These are phyloP conservation scores for Leucosporidium creatinivorum DNA, from an alignment of 768 basidiomycete genomes.

Conservation along the genomic window DNA sequence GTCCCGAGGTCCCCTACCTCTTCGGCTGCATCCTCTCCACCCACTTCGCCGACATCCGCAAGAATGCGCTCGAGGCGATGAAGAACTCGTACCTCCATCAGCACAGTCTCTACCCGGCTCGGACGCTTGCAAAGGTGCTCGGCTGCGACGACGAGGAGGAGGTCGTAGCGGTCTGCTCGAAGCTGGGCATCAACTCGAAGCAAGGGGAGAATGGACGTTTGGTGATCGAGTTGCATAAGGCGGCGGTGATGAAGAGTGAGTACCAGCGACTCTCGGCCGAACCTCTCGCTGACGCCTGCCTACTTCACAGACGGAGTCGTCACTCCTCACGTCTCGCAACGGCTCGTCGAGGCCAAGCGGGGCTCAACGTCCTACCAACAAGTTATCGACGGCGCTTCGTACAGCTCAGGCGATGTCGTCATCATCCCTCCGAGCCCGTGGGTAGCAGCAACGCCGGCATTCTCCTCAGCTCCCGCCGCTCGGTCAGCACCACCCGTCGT, in stretches of 20 bases:
- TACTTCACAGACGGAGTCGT: constrained; percentile 37
- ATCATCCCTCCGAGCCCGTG: constrained; percentile 39
- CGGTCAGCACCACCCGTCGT: neutral
- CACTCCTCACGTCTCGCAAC: constrained; percentile 36
- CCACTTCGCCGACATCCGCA: constrained; percentile 59
- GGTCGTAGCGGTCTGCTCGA: constrained; percentile 38
- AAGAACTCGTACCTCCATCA: constrained; percentile 52
- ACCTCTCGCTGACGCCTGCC: neutral
- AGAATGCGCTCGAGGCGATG: constrained; percentile 52
- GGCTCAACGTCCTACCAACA: constrained; percentile 34
- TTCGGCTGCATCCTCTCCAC: constrained; percentile 80
- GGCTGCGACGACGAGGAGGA: constrained; percentile 42
- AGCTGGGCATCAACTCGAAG: constrained; percentile 35
- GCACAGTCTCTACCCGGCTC: constrained; percentile 38
- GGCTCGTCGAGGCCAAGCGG: constrained; percentile 40
- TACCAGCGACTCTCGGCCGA: neutral
- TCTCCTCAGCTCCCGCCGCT: neutral
- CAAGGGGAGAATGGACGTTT: constrained; percentile 13
- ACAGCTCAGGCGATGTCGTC: constrained; percentile 29
- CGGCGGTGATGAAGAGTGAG: constrained; percentile 26
- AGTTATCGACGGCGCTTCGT: constrained; percentile 40
- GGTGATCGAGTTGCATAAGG: constrained; percentile 31
- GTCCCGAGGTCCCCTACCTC: constrained; percentile 68
- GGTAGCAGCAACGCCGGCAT: constrained; percentile 39
- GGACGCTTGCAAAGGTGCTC: constrained; percentile 40